A percentile compares a stretch with the other conserved stretches of the same genome.
These are phyloP conservation scores for Phylloporus rhodoxanthus DNA, from an alignment of 768 basidiomycete genomes.

Conservation along the genomic window DNA sequence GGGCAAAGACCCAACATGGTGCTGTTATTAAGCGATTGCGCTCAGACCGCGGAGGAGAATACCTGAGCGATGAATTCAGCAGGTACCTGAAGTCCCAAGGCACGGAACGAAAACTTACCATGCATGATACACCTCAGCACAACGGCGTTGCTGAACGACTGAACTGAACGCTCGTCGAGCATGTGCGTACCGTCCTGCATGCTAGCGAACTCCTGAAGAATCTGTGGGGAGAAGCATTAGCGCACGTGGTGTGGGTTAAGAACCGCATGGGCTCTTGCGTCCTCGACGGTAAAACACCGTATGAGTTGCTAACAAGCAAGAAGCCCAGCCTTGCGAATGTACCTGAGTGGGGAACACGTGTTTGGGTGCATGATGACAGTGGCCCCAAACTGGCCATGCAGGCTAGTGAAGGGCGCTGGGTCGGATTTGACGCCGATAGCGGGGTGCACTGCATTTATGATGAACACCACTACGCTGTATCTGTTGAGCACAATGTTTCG, in stretches of 20 bases:
- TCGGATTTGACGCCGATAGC: background rate
- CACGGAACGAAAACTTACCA: too few species aligned
- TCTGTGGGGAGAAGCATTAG: slow-evolving; percentile 1
- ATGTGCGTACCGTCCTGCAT: background rate
- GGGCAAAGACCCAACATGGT: too few species aligned
- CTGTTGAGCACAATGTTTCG: background rate
- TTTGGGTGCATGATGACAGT: too few species aligned
- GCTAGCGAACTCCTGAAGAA: too few species aligned
- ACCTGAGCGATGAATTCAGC: too few species aligned
- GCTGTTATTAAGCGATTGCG: too few species aligned
- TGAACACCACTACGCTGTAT: background rate
- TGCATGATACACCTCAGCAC: too few species aligned
- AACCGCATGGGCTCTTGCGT: background rate
- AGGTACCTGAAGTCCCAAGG: too few species aligned
- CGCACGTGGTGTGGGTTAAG: slow-evolving; percentile 3
- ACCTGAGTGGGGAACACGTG: too few species aligned
- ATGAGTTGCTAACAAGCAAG: too few species aligned
- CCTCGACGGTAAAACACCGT: background rate
- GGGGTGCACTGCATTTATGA: background rate
- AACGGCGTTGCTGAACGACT: background rate
- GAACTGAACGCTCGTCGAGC: background rate
- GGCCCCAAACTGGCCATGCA: background rate
- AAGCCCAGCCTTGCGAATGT: too few species aligned
- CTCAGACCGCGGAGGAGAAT: too few species aligned
- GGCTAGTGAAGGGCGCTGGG: background rate